Conservation (phyloP, 1,284 basidiomycete species). For the Sanguinoderma infundibulare region DNA sequence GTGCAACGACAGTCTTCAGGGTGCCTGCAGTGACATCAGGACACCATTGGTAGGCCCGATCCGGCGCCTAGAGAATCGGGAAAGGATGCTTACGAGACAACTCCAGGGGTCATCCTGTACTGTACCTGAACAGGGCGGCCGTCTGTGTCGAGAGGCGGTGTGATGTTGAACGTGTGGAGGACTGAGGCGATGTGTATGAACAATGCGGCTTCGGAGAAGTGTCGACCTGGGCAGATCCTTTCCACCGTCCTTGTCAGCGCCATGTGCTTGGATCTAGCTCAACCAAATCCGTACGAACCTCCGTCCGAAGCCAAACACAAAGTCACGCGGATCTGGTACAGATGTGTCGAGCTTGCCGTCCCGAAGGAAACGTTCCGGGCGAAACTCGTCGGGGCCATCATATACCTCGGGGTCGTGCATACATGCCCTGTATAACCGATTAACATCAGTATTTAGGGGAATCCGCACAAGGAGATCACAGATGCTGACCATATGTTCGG, state of each 20-base stretch:
- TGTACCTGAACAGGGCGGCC: neutral
- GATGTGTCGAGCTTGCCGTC: neutral
- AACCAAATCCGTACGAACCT: neutral
- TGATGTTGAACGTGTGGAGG: conserved; percentile 1
- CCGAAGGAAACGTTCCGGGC: conserved; percentile 8
- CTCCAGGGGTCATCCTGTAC: neutral
- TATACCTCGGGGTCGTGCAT: conserved; percentile 4
- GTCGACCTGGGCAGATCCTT: conserved; percentile 8
- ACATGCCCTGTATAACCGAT: neutral
- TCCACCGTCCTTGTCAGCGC: neutral
- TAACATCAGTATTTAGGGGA: neutral
- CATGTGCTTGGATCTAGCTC: too few relatives aligned
- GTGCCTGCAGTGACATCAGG: neutral
- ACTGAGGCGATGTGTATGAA: conserved; percentile 8
- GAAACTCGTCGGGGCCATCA: conserved; percentile 1
- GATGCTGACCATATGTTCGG: conserved; percentile 26
- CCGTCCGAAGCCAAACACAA: conserved; percentile 11
- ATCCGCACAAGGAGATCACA: neutral
- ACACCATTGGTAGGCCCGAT: too few relatives aligned
- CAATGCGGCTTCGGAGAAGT: neutral
- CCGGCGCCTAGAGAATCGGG: too few relatives aligned
- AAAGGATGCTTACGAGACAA: neutral
- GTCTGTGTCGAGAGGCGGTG: neutral
- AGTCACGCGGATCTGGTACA: neutral
- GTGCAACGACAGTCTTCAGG: conserved; percentile 6